A percentile compares a stretch with the other conserved stretches of the same genome.
Conservation (phyloP, 2,329 filamentous ascomycete genomes). For the Sordariomycetes sp. region DNA sequence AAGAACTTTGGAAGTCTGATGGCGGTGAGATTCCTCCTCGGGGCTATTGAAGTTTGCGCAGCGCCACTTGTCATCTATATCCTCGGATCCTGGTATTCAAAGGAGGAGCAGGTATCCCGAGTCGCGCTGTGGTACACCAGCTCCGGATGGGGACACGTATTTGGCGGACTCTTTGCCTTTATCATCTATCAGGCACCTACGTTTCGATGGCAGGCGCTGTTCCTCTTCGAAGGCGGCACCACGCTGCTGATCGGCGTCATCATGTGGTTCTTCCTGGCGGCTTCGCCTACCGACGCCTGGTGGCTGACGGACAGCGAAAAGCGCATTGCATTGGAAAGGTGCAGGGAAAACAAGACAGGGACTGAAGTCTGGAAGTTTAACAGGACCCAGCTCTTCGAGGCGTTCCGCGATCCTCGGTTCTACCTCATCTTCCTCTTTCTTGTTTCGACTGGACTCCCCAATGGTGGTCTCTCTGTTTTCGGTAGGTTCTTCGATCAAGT, state of each 20-base stretch:
- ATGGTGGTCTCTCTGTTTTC: slow-evolving; percentile 4
- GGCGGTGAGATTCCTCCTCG: slow-evolving; percentile 5
- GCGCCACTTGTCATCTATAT: slow-evolving; percentile 3
- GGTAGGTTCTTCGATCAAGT: slow-evolving; percentile 2
- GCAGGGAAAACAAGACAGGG: slow-evolving; percentile 4
- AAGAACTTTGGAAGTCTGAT: slow-evolving; percentile 5
- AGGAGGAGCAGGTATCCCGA: slow-evolving; percentile 4
- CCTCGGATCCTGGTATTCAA: slow-evolving; percentile 5
- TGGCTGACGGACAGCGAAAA: slow-evolving; percentile 6
- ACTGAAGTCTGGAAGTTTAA: slow-evolving; percentile 5
- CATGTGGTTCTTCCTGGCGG: slow-evolving; percentile 2
- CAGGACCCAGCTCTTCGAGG: slow-evolving; percentile 2
- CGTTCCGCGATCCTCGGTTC: slow-evolving; percentile 4
- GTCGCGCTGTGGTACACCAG: slow-evolving; percentile 4
- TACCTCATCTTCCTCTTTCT: slow-evolving; percentile 5
- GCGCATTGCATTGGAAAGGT: slow-evolving; percentile 4
- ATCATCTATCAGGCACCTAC: slow-evolving; percentile 1
- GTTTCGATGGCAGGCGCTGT: slow-evolving; percentile 30
- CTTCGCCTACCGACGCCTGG: slow-evolving; percentile 2
- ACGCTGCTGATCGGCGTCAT: slow-evolving; percentile 22
- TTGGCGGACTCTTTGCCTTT: slow-evolving; percentile 5
- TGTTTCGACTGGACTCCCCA: slow-evolving; percentile 4
- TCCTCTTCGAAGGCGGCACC: slow-evolving; percentile 42
- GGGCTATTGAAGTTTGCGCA: slow-evolving; percentile 5
- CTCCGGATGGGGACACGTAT: slow-evolving; percentile 3